Evolutionary conservation across 306 rosid genomes (phyloP).

Genomic region (Inga laurina): DNA sequence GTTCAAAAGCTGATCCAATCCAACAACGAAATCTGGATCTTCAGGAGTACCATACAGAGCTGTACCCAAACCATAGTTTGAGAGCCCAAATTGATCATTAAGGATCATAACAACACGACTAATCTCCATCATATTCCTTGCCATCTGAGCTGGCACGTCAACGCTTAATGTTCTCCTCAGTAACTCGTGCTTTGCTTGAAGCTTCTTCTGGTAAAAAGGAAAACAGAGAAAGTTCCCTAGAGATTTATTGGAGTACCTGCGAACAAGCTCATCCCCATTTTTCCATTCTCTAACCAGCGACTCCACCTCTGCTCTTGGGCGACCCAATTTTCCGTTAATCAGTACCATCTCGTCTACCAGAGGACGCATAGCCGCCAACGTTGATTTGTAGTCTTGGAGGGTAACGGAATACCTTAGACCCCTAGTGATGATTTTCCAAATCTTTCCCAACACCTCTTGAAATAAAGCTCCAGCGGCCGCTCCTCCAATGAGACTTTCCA

Average conservation of each 20-base stretch:
- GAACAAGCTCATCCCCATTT: conserved; percentile 33
- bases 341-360: conserved; percentile 9
- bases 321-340: not conserved
- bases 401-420: conserved; percentile 1
- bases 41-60: conserved; percentile 38
- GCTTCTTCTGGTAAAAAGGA: conserved; percentile 27
- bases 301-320: conserved; percentile 26
- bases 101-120: not conserved
- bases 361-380: conserved; percentile 13
- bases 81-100: not conserved
- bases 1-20: conserved; percentile 43
- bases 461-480: conserved; percentile 24
- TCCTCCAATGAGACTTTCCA: not conserved
- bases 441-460: not conserved
- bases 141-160: conserved; percentile 22
- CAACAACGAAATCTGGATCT: conserved; percentile 39
- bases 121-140: conserved; percentile 30
- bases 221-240: conserved; percentile 22
- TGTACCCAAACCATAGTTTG: not conserved
- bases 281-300: conserved; percentile 1
- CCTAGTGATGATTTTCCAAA: not conserved
- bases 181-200: not conserved
- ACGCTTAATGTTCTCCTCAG: conserved; percentile 18
- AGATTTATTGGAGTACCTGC: conserved; percentile 30
- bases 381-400: conserved; percentile 3